These are phyloP conservation scores for Fusarium compactum DNA, from an alignment of 2,329 filamentous ascomycete genomes.

Conservation along the genomic window DNA sequence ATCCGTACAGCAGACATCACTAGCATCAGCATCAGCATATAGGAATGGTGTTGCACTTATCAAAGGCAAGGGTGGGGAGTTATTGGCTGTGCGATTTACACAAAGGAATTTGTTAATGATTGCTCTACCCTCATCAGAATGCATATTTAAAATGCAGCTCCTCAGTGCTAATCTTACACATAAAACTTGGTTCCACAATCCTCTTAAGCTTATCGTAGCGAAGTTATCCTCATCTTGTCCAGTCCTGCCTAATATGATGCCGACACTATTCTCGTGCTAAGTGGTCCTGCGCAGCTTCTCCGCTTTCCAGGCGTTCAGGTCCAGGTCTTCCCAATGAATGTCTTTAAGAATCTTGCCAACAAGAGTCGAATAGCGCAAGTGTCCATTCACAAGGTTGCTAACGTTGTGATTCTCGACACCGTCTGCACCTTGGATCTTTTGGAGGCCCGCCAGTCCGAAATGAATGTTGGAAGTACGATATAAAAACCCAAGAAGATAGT, in stretches of 20 bases:
- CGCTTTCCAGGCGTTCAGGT: slow-evolving; percentile 50
- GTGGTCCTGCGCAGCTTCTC: slow-evolving; percentile 40
- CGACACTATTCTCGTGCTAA: slow-evolving; percentile 38
- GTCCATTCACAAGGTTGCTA: slow-evolving; percentile 73
- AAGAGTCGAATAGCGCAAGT: slow-evolving; percentile 77
- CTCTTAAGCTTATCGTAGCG: slow-evolving; percentile 11
- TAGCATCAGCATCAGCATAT: slow-evolving; percentile 26
- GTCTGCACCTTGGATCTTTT: slow-evolving; percentile 75
- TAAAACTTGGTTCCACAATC: slow-evolving; percentile 22
- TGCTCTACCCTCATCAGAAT: slow-evolving; percentile 22
- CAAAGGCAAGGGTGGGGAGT: slow-evolving; percentile 6
- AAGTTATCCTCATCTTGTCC: slow-evolving; percentile 19
- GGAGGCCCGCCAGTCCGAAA: slow-evolving; percentile 85
- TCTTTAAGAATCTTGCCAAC: slow-evolving; percentile 74
- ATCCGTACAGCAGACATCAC: slow-evolving; percentile 28
- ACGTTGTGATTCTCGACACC: slow-evolving; percentile 77
- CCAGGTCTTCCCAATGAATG: slow-evolving; percentile 76
- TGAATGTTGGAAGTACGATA: slow-evolving; percentile 86
- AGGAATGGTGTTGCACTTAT: slow-evolving; percentile 19
- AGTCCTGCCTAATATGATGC: slow-evolving; percentile 25
- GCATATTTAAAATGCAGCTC: slow-evolving; percentile 29
- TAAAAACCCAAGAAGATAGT: slow-evolving; percentile 89
- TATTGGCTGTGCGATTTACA: slow-evolving; percentile 11
- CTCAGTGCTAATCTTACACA: slow-evolving; percentile 38
- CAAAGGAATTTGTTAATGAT: slow-evolving; percentile 29